These are phyloP conservation scores for Candida endomychidarum DNA, from an alignment of 805 yeast species.

Conservation along the genomic window DNA sequence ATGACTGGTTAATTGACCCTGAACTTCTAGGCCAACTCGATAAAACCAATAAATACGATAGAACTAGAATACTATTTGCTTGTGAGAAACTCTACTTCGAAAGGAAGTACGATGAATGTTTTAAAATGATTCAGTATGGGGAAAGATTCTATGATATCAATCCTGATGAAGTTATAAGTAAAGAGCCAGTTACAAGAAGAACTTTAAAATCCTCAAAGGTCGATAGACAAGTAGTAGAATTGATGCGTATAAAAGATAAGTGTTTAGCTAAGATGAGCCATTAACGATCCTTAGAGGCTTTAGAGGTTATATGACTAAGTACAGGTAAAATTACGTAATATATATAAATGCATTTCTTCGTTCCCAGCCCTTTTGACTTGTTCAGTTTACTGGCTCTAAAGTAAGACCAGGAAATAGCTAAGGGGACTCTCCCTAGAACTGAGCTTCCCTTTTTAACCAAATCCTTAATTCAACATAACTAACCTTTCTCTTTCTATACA, in stretches of 20 bases:
- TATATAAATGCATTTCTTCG: too few relatives aligned
- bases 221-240: conserved; percentile 51
- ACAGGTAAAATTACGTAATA: too few relatives aligned
- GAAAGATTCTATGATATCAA: conserved; percentile 29
- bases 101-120: conserved; percentile 52
- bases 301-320: too few relatives aligned
- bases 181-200: conserved; percentile 15
- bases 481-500: conserved; percentile 44
- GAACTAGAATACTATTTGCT: conserved; percentile 56
- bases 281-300: too few relatives aligned
- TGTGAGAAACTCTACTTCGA: conserved; percentile 63
- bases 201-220: conserved; percentile 34
- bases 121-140: conserved; percentile 41
- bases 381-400: too few relatives aligned
- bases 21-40: conserved; percentile 26
- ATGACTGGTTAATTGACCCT: conserved; percentile 40
- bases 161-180: not conserved
- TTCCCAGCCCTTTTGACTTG: too few relatives aligned
- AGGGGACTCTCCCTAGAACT: too few relatives aligned
- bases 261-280: conserved; percentile 30
- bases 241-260: conserved; percentile 42
- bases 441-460: conserved; percentile 31
- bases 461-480: conserved; percentile 48
- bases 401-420: too few relatives aligned
- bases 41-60: conserved; percentile 47